phyloP scores from a whole-genome alignment of 495 filamentous ascomycete genomes.

The Neurospora tetraspora region DNA sequence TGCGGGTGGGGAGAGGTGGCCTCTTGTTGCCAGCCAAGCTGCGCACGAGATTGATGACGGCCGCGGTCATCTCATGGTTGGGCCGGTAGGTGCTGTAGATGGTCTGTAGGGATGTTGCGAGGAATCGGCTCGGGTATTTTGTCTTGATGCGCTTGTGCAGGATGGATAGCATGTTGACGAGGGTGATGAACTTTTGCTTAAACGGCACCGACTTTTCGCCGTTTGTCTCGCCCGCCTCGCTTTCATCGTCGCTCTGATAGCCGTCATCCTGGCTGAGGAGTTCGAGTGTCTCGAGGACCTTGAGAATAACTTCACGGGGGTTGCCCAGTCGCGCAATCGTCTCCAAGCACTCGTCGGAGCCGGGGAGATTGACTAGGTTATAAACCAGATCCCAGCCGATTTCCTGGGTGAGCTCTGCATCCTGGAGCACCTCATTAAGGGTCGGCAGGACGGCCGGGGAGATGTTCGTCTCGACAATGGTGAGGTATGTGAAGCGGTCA shows the following conservation, averaged over 20 bases:
- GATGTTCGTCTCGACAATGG: conserved; percentile 77
- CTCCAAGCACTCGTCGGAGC: conserved; percentile 63
- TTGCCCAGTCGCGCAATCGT: conserved; percentile 74
- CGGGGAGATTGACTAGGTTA: conserved; percentile 69
- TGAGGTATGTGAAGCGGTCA: conserved; percentile 82
- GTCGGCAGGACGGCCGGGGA: conserved; percentile 64
- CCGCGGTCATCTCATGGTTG: conserved; percentile 54
- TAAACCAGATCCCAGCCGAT: conserved; percentile 96
- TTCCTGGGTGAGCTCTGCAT: conserved; percentile 72
- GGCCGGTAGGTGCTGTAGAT: conserved; percentile 58
- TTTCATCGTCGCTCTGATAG: conserved; percentile 18
- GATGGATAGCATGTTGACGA: conserved; percentile 73
- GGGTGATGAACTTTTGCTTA: conserved; percentile 55
- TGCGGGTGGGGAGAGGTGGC: conserved; percentile 63
- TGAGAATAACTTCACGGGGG: conserved; percentile 86
- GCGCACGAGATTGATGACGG: conserved; percentile 66
- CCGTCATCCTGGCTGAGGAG: conserved; percentile 42
- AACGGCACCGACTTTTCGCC: conserved; percentile 10
- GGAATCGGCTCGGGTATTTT: conserved; percentile 83
- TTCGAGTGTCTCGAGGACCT: conserved; percentile 61
- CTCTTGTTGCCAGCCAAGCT: conserved; percentile 61
- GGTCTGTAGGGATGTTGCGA: conserved; percentile 79
- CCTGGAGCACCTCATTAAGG: conserved; percentile 70
- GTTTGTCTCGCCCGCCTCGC: conserved; percentile 10
- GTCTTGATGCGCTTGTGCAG: conserved; percentile 83